A percentile compares a stretch with the other conserved stretches of the same genome.
Evolutionary conservation across 371 early-diverging fungal genomes (phyloP).

Genomic region (Rhizomucor miehei): DNA sequence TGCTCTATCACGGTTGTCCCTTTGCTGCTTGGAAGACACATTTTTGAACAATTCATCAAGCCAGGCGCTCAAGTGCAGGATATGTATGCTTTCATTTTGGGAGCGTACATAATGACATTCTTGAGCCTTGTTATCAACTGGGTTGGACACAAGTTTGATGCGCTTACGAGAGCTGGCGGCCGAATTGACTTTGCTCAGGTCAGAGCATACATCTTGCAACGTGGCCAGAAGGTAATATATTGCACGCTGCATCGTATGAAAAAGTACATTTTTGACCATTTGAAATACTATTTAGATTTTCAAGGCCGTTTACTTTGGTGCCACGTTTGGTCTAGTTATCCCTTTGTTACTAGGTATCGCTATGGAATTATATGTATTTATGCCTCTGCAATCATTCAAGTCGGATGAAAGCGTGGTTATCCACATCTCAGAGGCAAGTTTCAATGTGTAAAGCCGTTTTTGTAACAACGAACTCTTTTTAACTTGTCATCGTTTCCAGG

Average conservation of each 20-base stretch:
- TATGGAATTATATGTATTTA: slow-evolving; percentile 55
- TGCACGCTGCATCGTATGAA: background rate
- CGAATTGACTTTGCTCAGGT: background rate
- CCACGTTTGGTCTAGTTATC: slow-evolving; percentile 46
- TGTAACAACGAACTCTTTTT: no score
- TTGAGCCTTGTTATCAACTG: slow-evolving; percentile 19
- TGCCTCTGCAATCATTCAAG: slow-evolving; percentile 44
- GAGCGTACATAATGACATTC: slow-evolving; percentile 35
- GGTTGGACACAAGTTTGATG: slow-evolving; percentile 18
- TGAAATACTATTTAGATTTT: slow-evolving; percentile 3
- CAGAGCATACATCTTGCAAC: slow-evolving; percentile 2
- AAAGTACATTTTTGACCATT: no score
- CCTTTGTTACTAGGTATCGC: slow-evolving; percentile 54
- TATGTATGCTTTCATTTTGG: slow-evolving; percentile 52
- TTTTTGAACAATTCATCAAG: slow-evolving; percentile 38
- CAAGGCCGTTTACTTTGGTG: slow-evolving; percentile 37
- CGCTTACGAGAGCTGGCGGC: slow-evolving; percentile 1
- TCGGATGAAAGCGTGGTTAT: slow-evolving; percentile 35
- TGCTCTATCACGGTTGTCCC: slow-evolving; percentile 51
- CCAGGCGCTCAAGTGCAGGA: slow-evolving; percentile 50
- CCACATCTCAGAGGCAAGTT: slow-evolving; percentile 50
- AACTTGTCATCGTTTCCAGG: slow-evolving; percentile 26
- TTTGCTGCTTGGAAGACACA: slow-evolving; percentile 38
- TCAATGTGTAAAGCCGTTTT: background rate
- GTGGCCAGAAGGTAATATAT: slow-evolving; percentile 2